Percentiles rank a stretch among this genome's conserved stretches.
Evolutionary conservation across 78 protist genomes (phyloP).

Genomic region (Isochrysis galbana): DNA sequence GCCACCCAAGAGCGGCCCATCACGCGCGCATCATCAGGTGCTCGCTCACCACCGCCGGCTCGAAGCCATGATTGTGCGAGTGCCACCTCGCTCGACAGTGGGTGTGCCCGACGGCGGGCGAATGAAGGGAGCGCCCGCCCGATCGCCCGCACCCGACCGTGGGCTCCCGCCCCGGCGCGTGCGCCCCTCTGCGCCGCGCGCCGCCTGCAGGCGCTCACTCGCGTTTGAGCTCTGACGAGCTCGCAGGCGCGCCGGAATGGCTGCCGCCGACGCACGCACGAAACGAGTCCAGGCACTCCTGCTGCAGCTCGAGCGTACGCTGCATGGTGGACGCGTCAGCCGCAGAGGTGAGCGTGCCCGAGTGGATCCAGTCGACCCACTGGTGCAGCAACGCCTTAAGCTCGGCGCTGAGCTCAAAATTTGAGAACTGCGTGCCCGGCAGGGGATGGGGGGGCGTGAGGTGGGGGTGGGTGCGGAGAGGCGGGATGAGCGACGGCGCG

Average conservation of each 20-base stretch:
- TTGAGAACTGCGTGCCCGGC: not conserved
- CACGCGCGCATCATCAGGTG: too few species aligned
- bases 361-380: not conserved
- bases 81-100: too few species aligned
- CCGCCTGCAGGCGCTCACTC: too few species aligned
- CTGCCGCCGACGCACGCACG: not conserved
- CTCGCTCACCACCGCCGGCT: too few species aligned
- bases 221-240: not conserved
- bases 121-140: too few species aligned
- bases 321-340: not conserved
- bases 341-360: not conserved
- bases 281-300: not conserved
- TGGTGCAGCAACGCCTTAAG: not conserved
- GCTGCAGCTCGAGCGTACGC: not conserved
- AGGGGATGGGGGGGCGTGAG: not conserved
- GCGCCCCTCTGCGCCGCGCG: too few species aligned
- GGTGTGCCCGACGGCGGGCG: too few species aligned
- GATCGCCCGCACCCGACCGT: too few species aligned
- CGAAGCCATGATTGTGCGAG: too few species aligned
- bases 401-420: not conserved
- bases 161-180: too few species aligned
- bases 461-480: not conserved
- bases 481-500: not conserved
- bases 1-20: too few species aligned
- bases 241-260: not conserved